Conservation (phyloP, 2,329 filamentous ascomycete genomes). For the Cladosporium sp. region DNA sequence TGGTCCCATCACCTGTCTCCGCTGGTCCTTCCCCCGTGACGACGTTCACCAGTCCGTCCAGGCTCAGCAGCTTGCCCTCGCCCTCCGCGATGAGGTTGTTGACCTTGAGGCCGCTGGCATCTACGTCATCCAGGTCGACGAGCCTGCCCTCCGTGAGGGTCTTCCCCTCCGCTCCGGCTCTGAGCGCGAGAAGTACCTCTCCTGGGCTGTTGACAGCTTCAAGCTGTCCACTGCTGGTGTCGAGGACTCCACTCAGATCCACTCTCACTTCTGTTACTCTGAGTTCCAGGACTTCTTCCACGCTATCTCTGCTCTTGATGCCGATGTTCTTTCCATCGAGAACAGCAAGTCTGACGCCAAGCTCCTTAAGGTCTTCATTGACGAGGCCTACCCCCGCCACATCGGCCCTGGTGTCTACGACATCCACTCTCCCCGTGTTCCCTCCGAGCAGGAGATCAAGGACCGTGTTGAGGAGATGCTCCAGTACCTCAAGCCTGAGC, state of each 20-base stretch:
- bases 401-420: constrained; percentile 99
- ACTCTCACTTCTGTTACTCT: constrained; percentile 99
- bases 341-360: constrained; percentile 99
- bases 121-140: constrained; percentile 98
- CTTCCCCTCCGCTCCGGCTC: constrained; percentile 90
- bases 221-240: constrained; percentile 92
- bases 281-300: constrained; percentile 99
- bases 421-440: constrained; percentile 98
- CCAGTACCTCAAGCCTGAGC: constrained; percentile 89
- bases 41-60: constrained; percentile 99
- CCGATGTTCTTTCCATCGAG: constrained; percentile 98
- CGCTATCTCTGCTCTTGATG: constrained; percentile 95
- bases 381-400: constrained; percentile 95
- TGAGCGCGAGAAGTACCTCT: constrained; percentile 95
- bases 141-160: constrained; percentile 98
- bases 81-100: constrained; percentile 96
- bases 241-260: constrained; percentile 94
- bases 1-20: constrained; percentile 95
- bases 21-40: constrained; percentile 99
- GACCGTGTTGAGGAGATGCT: constrained; percentile 98
- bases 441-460: constrained; percentile 97
- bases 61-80: constrained; percentile 96
- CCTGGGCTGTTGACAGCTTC: constrained; percentile 98
- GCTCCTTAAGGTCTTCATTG: constrained; percentile 97
- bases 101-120: constrained; percentile 97